Base-by-base conservation (phyloP, 805 yeast species). In the Spathaspora boniae region DNA sequence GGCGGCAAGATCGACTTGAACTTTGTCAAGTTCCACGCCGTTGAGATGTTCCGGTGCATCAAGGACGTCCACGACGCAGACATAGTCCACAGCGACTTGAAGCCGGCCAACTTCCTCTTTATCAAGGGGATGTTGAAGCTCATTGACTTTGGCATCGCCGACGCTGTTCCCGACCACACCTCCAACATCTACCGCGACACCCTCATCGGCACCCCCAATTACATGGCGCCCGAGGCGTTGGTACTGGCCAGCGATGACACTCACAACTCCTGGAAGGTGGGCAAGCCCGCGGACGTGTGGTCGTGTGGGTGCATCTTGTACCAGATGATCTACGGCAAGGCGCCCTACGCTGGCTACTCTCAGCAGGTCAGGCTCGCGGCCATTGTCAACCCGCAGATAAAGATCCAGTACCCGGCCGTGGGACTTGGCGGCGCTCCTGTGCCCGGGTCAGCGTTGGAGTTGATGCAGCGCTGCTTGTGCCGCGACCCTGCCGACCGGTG, bases 151-250 rank as follows among this genome's bases (percentile, higher is more conserved):
- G 98, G 98, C 11, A 85, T 85, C 31, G 86, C 98, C n/a, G 85
- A 89, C 59, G 87, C 91, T 0, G 87, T 93, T 1, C 93, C 95
- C 1, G 96, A 89, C 35, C 86, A 87, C 51, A 91, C 98, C 0
- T 80, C 86, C 15, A 91, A 93, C 48, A 76, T 91, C 14, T 89
- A 89, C 53, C 72, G 97, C 39, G 95, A 86, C 41, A 76, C 87
- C 5, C 96, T 87, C 54, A 82, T 88, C 34, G 98, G 98, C 4
- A 91, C 98, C 0, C 96, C 96, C 2, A 87, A 85, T 55, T 93
- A 91, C 56, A 93, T 91, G 98, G 96, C 98, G 0, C 98, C 98
- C 0, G 98, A 91, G 58, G 86, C 97, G 0, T 62, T 91, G 40
- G 70, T 82, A 29, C 94, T 83, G 56, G 76, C 62, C 5, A 67